phyloP scores from a whole-genome alignment of 495 filamentous ascomycete genomes.

The Podospora appendiculata region DNA sequence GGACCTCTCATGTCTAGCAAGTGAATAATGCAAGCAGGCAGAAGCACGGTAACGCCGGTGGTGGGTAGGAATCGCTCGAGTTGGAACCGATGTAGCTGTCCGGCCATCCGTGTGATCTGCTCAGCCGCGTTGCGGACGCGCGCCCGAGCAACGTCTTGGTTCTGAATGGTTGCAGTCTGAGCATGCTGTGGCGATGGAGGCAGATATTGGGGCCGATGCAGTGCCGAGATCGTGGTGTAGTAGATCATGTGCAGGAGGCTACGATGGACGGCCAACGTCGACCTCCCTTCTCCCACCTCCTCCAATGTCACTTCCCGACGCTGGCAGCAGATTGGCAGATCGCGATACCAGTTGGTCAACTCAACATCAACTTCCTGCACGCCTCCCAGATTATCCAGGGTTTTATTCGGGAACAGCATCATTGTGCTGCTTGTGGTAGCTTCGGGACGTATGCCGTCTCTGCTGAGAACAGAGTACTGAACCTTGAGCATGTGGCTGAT shows the following conservation, averaged over 20 bases:
- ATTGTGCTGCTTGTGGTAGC: constrained; percentile 72
- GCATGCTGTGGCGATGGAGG: constrained; percentile 52
- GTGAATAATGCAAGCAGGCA: constrained; percentile 87
- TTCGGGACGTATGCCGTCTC: constrained; percentile 60
- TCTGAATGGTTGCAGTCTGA: constrained; percentile 41
- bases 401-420: constrained; percentile 85
- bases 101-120: constrained; percentile 73
- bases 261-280: constrained; percentile 59
- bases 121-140: constrained; percentile 72
- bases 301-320: constrained; percentile 43
- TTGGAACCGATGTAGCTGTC: constrained; percentile 57
- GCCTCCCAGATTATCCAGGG: constrained; percentile 63
- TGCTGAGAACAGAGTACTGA: constrained; percentile 84
- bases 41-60: constrained; percentile 78
- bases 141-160: constrained; percentile 69
- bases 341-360: constrained; percentile 62
- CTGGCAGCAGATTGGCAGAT: constrained; percentile 59
- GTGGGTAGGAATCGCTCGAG: constrained; percentile 76
- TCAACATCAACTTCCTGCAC: constrained; percentile 67
- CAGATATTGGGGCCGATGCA: constrained; percentile 82
- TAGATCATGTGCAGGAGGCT: constrained; percentile 84
- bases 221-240: constrained; percentile 74
- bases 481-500: constrained; percentile 77
- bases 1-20: constrained; percentile 80
- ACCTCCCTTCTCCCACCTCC: constrained; percentile 33